Conservation (phyloP, 2,329 filamentous ascomycete genomes). For the Fusarium euwallaceae region DNA sequence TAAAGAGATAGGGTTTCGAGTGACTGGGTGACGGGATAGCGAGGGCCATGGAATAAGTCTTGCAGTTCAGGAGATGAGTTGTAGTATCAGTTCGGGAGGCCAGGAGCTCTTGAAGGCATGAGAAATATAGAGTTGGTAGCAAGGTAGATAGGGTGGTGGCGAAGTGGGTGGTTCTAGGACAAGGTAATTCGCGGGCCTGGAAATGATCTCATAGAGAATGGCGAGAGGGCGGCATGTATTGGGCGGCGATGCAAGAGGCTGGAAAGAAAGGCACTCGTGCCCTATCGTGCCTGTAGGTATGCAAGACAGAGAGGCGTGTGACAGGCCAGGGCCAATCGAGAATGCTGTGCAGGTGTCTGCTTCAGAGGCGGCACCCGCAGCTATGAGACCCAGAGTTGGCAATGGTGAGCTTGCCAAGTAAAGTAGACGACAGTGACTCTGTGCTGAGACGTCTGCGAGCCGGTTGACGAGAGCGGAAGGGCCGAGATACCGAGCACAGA, state of each 20-base stretch:
- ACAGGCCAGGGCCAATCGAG: conserved; percentile 24
- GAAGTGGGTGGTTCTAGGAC: conserved; percentile 13
- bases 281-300: conserved; percentile 26
- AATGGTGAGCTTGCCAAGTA: not conserved
- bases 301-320: conserved; percentile 30
- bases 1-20: conserved; percentile 26
- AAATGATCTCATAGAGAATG: conserved; percentile 14
- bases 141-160: conserved; percentile 11
- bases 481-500: conserved; percentile 5
- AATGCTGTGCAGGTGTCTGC: conserved; percentile 9
- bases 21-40: conserved; percentile 22
- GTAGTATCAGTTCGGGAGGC: conserved; percentile 1
- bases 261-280: conserved; percentile 25
- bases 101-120: conserved; percentile 8
- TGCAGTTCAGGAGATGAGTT: conserved; percentile 3
- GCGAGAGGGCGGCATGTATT: conserved; percentile 11
- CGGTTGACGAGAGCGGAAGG: not conserved
- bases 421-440: not conserved
- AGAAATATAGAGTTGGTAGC: conserved; percentile 3
- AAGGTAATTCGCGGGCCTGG: conserved; percentile 6
- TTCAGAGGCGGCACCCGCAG: conserved; percentile 15
- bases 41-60: conserved; percentile 38
- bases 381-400: not conserved
- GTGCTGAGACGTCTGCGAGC: not conserved
- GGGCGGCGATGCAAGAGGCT: conserved; percentile 25